Base-by-base conservation (phyloP, 2,329 filamentous ascomycete genomes). In the Pseudogymnoascus sp. region DNA sequence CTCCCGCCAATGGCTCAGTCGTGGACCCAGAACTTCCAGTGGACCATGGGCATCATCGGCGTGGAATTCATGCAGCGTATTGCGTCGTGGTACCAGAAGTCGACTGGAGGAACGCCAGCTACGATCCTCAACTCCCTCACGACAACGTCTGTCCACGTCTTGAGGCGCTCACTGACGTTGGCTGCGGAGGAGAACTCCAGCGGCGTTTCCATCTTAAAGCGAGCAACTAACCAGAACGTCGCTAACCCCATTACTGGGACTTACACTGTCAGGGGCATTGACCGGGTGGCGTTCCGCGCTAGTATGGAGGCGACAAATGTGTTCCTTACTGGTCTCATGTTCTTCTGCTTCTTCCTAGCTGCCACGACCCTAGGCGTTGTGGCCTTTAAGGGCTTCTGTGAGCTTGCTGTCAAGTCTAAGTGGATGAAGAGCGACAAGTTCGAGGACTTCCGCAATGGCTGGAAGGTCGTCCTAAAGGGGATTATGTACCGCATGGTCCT, bases 11-110 rank as follows among this genome's bases (percentile, higher is more conserved):
- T 96, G 65, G 93, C 96, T 62, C 84, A 90, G 71, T 84, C 93
- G 0, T 97, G 93, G 93, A 96, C 93, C 1, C 93, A 97, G 77
- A 93, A 97, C 77, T 97, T 97, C 78, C 90, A 96, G 74, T 97
- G 93, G 93, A 95, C 89, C 72, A 95, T 97, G 91, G 93, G 93
- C 70, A 92, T 97, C 71, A 96, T 97, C 71, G 84, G 85, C 61
- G 82, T 97, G 42, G 81, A 80, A n/a, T 97, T 96, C 75, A 84
- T 97, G 78, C 91, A 97, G 78, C 81, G 81, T 59, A 89, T 96
- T 72, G 90, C 91, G 65, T 96, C 92, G 38, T 97, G 93, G 93
- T 97, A 97, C 74, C 93, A 96, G 78, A 89, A 93, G 66, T 85
- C 93, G 3, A 97, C 93, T 2, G 93, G 93, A 62, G 93, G 93